Evolutionary conservation across 257 asterid species (phyloP).

Genomic region (Lantana camara): DNA sequence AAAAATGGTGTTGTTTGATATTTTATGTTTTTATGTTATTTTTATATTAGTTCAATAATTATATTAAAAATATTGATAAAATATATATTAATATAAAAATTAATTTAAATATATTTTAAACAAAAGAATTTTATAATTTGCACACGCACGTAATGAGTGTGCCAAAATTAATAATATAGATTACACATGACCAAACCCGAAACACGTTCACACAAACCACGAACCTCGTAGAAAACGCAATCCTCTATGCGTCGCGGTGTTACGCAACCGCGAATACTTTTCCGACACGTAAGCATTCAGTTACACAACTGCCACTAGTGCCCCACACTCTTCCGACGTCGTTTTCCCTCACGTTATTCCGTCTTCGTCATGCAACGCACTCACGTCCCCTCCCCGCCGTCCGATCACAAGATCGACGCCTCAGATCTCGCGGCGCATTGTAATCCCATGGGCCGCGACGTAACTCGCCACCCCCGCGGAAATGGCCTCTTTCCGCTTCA

Average conservation of each 20-base stretch:
- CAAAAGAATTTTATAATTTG: too few relatives aligned
- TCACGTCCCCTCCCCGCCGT: constrained; percentile 31
- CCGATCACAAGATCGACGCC: constrained; percentile 29
- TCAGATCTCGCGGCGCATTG: constrained; percentile 27
- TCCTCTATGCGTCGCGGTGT: constrained; percentile 46
- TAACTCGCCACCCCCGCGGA: constrained; percentile 26
- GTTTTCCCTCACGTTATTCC: constrained; percentile 35
- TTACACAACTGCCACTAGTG: constrained; percentile 3
- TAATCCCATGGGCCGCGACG: constrained; percentile 31
- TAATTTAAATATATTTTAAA: too few relatives aligned
- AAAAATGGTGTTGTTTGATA: too few relatives aligned
- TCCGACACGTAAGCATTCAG: constrained; percentile 49
- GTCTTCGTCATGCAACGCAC: constrained; percentile 17
- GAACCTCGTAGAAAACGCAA: constrained; percentile 33
- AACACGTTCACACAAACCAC: constrained; percentile 12
- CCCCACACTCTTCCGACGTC: constrained; percentile 28
- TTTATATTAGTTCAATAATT: too few relatives aligned
- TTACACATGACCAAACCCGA: not conserved
- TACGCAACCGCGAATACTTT: constrained; percentile 39
- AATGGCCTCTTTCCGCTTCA: constrained; percentile 32
- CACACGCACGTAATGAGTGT: too few relatives aligned
- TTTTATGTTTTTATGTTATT: too few relatives aligned
- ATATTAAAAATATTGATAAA: too few relatives aligned
- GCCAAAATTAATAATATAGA: too few relatives aligned
- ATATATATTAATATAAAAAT: too few relatives aligned